Evolutionary conservation across 2,329 filamentous ascomycete genomes (phyloP), one percentile per base, ranked within the genome.

Genomic region (Ciborinia camelliae): DNA sequence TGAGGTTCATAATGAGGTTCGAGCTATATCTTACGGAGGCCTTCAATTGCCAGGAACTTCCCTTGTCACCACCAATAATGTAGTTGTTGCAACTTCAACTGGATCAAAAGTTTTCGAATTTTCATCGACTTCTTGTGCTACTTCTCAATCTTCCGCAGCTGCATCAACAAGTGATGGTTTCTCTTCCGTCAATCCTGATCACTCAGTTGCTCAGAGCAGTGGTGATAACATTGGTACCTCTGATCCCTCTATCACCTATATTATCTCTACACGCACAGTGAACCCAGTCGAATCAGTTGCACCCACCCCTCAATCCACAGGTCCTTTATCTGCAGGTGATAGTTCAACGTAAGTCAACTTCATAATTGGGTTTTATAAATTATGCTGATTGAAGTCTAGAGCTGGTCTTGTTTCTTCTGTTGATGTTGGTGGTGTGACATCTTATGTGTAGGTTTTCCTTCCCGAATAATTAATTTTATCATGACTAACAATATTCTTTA

Each of bases 41-140:
- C 2, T 63, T n/a, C 8, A 15, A 20, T 26, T 47, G n/a, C 39
- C 51, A 20, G 37, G 39, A 32, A 45, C 51, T 28, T 55, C 50
- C 18, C 41, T 57, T 12, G 51, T 57, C 30, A 63, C 51, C 7
- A 23, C 30, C 51, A 63, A 63, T 20, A 63, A 32, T n/a, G 39
- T 63, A 15, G 41, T 63, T 37, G 51, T 63, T 51, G 51, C 61
- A 28, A 57, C 61, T 51, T 39, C 61, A 28, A 57, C 61, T 23
- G 15, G 15, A 30, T 45, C 54, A 20, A n/a, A n/a, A n/a, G n/a
- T n/a, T n/a, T n/a, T n/a, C n/a, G n/a, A n/a, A n/a, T n/a, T n/a
- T n/a, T n/a, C n/a, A n/a, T n/a, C n/a, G n/a, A n/a, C n/a, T n/a
- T n/a, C n/a, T n/a, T n/a, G n/a, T n/a, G n/a, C n/a, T n/a, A n/a